Evolutionary conservation across 2,329 filamentous ascomycete genomes (phyloP).

Genomic region (Xylaria sp.): DNA sequence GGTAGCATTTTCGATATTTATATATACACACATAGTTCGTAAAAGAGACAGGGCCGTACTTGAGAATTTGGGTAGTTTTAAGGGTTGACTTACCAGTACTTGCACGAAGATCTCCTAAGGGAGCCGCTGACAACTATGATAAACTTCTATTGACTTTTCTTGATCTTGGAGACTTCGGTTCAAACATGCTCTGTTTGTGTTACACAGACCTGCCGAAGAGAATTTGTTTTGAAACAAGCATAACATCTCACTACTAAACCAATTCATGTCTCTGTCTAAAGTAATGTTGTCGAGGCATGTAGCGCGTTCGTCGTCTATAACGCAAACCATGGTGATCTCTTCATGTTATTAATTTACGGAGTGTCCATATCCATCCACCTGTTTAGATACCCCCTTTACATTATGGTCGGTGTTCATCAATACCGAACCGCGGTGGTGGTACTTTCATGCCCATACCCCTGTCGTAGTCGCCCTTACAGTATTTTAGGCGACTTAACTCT

Average conservation of each 20-base stretch:
- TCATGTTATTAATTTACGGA: neutral
- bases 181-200: neutral
- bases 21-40: neutral
- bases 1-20: neutral
- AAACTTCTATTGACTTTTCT: neutral
- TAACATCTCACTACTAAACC: neutral
- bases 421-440: neutral
- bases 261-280: neutral
- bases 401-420: neutral
- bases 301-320: neutral
- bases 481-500: neutral
- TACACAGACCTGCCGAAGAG: neutral
- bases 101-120: neutral
- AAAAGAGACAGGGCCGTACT: neutral
- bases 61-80: neutral
- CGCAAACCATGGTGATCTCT: neutral
- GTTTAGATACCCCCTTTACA: neutral
- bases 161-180: neutral
- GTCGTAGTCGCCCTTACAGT: neutral
- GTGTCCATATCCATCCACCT: neutral
- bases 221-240: neutral
- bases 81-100: neutral
- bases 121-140: neutral
- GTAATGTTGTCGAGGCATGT: neutral
- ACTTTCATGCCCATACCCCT: neutral